Evolutionary conservation across 1,284 basidiomycete genomes (phyloP).

Genomic region (Leucoagaricus sp.): DNA sequence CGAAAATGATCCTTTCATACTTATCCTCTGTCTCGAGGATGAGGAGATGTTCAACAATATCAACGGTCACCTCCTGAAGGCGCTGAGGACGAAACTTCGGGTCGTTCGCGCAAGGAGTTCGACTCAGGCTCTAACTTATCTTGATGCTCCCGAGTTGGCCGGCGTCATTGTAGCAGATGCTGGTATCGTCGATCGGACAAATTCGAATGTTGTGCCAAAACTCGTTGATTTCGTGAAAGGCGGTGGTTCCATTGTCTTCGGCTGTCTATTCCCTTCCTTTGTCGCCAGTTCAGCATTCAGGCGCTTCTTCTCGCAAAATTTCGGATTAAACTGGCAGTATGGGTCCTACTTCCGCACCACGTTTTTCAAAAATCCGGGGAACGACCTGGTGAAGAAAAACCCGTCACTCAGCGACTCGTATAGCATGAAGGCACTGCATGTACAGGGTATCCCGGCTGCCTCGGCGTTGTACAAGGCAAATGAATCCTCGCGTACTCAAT

Average conservation of each 20-base stretch:
- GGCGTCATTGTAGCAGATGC: conserved; percentile 35
- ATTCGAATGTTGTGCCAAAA: conserved; percentile 23
- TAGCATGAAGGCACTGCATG: conserved; percentile 38
- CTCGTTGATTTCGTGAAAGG: conserved; percentile 32
- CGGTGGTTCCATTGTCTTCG: conserved; percentile 38
- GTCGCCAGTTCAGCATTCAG: conserved; percentile 24
- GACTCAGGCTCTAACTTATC: conserved; percentile 18
- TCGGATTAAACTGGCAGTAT: conserved; percentile 35
- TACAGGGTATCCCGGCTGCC: conserved; percentile 25
- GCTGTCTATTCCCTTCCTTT: conserved; percentile 33
- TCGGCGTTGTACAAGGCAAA: conserved; percentile 30
- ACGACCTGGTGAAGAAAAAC: conserved; percentile 25
- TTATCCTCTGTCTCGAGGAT: conserved; percentile 29
- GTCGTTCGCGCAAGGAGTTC: conserved; percentile 21
- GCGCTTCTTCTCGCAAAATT: conserved; percentile 29
- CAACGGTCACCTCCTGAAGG: conserved; percentile 24
- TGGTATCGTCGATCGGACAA: conserved; percentile 24
- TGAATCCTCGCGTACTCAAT: conserved; percentile 25
- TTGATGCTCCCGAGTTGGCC: conserved; percentile 22
- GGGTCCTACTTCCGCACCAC: conserved; percentile 36
- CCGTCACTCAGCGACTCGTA: conserved; percentile 27
- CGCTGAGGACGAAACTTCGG: conserved; percentile 21
- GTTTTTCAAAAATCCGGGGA: conserved; percentile 29
- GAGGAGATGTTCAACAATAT: conserved; percentile 18
- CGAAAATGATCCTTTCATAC: conserved; percentile 23